Conservation (phyloP, 2,329 filamentous ascomycete species). For the Knufia petricola region DNA sequence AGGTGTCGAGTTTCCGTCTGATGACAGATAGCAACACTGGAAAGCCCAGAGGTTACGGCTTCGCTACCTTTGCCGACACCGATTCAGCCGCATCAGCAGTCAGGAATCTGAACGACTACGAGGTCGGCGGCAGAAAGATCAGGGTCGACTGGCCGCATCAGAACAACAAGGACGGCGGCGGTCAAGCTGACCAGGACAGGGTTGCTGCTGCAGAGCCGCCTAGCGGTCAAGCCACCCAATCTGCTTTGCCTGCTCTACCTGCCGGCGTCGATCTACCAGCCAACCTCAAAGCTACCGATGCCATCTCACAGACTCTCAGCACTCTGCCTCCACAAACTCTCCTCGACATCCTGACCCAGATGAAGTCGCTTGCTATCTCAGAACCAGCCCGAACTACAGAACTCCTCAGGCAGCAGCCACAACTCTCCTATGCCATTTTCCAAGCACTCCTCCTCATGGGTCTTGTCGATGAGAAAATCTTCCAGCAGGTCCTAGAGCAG, state of each 20-base stretch:
- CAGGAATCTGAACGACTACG: conserved; percentile 87
- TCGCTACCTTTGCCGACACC: conserved; percentile 87
- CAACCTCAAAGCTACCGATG: conserved; percentile 74
- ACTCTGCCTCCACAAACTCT: conserved; percentile 80
- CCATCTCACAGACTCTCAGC: conserved; percentile 82
- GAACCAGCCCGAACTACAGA: conserved; percentile 79
- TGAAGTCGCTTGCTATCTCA: conserved; percentile 77
- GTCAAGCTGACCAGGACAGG: conserved; percentile 34
- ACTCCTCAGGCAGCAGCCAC: conserved; percentile 77
- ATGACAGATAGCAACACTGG: conserved; percentile 95
- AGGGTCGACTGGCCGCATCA: conserved; percentile 95
- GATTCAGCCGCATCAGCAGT: conserved; percentile 90
- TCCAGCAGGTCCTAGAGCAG: conserved; percentile 68
- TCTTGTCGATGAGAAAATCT: conserved; percentile 73
- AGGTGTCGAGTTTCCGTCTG: conserved; percentile 82
- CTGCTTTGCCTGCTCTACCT: conserved; percentile 64
- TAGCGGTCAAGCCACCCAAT: conserved; percentile 27
- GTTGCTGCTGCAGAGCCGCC: conserved; percentile 25
- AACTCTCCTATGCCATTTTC: conserved; percentile 90
- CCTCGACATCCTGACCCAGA: conserved; percentile 84
- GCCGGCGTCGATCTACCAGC: conserved; percentile 74
- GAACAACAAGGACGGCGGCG: conserved; percentile 60
- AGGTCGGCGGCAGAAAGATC: conserved; percentile 88
- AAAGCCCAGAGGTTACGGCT: conserved; percentile 90
- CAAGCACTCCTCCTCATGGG: conserved; percentile 88